These are phyloP conservation scores for Hypomontagnella monticulosa DNA, from an alignment of 495 filamentous ascomycete species.

Conservation along the genomic window DNA sequence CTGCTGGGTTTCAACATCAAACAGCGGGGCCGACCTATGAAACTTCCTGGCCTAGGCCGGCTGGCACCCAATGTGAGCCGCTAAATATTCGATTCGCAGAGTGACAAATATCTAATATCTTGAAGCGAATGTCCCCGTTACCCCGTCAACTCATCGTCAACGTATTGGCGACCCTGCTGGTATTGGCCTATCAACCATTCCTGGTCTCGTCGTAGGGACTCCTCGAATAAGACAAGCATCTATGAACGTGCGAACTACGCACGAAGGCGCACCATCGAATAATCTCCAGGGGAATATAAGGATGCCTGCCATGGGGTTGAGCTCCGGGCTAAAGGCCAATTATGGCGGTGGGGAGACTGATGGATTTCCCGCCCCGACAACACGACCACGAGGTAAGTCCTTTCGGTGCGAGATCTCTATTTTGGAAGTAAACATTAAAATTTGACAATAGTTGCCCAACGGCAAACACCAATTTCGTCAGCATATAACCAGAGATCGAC, in stretches of 20 bases:
- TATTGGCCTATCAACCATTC: slow-evolving; percentile 42
- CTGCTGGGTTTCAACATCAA: slow-evolving; percentile 24
- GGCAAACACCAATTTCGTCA: slow-evolving; percentile 29
- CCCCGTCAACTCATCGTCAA: slow-evolving; percentile 47
- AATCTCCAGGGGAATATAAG: slow-evolving; percentile 15
- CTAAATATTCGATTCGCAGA: neutral
- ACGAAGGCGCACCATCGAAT: slow-evolving; percentile 14
- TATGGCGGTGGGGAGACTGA: slow-evolving; percentile 22
- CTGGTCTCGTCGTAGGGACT: slow-evolving; percentile 42
- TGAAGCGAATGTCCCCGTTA: slow-evolving; percentile 41
- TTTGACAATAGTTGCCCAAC: slow-evolving; percentile 17
- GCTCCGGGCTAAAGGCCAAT: slow-evolving; percentile 42
- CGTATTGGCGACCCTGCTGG: slow-evolving; percentile 35
- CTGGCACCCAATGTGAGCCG: slow-evolving; percentile 34
- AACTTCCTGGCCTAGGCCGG: slow-evolving; percentile 32
- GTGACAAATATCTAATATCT: neutral
- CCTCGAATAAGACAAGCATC: slow-evolving; percentile 26
- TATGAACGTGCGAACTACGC: slow-evolving; percentile 16
- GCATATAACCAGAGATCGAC: slow-evolving; percentile 19
- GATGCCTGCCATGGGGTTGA: slow-evolving; percentile 37
- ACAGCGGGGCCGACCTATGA: slow-evolving; percentile 9
- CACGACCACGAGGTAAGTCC: slow-evolving; percentile 38
- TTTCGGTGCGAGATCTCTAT: neutral
- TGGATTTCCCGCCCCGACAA: slow-evolving; percentile 13
- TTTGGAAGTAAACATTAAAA: neutral